These are phyloP conservation scores for Daedalea quercina DNA, from an alignment of 768 basidiomycete genomes.

Conservation along the genomic window DNA sequence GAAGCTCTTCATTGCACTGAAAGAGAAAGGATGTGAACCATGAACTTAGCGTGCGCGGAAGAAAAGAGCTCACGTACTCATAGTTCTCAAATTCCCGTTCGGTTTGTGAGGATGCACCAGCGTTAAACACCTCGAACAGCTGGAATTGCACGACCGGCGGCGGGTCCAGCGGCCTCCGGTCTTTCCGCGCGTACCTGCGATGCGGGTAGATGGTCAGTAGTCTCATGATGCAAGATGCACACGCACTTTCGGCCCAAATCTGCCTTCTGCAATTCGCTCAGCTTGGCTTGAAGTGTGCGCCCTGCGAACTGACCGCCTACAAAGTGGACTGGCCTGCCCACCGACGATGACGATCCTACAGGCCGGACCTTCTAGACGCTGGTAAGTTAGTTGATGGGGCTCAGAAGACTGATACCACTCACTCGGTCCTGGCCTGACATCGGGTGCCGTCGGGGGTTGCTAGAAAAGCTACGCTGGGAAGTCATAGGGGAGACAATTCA, in stretches of 20 bases:
- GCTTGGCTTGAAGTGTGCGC: slow-evolving; percentile 45
- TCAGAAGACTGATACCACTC: not conserved
- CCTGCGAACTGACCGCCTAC: slow-evolving; percentile 56
- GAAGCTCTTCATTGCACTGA: slow-evolving; percentile 15
- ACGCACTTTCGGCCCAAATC: slow-evolving; percentile 61
- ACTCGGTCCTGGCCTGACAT: too few relatives aligned
- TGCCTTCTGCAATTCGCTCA: slow-evolving; percentile 57
- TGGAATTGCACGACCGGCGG: slow-evolving; percentile 54
- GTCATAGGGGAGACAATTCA: too few relatives aligned
- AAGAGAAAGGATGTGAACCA: not conserved
- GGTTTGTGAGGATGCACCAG: slow-evolving; percentile 32
- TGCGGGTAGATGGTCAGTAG: not conserved
- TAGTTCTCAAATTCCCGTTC: slow-evolving; percentile 42
- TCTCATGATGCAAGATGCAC: not conserved
- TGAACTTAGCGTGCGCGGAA: not conserved
- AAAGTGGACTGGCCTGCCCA: slow-evolving; percentile 50
- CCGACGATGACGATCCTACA: slow-evolving; percentile 12
- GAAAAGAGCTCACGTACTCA: slow-evolving; percentile 30
- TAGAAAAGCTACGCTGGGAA: too few relatives aligned
- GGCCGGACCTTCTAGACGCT: not conserved
- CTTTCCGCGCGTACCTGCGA: slow-evolving; percentile 48
- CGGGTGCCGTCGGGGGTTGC: too few relatives aligned
- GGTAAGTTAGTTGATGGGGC: not conserved
- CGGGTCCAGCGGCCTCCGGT: slow-evolving; percentile 59
- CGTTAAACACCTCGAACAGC: slow-evolving; percentile 39